A percentile compares a stretch with the other conserved stretches of the same genome.
phyloP scores from a whole-genome alignment of 2,329 filamentous ascomycete genomes.

The Cladosporium sp. region DNA sequence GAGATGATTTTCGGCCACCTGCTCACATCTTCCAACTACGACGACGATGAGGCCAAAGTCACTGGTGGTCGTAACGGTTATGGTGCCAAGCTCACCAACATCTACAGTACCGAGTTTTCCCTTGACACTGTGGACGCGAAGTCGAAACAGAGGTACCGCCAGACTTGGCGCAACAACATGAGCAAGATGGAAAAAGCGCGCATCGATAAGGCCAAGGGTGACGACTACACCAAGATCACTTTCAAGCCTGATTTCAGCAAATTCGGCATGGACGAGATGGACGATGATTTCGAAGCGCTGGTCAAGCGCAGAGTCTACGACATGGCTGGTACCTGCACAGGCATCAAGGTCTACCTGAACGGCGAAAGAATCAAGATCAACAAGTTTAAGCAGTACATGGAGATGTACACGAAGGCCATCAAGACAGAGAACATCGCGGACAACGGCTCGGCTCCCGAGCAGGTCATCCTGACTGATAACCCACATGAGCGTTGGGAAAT shows the following conservation, averaged over 20 bases:
- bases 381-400: slow-evolving; percentile 91
- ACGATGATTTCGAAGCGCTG: slow-evolving; percentile 88
- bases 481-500: slow-evolving; percentile 83
- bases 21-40: slow-evolving; percentile 93
- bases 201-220: slow-evolving; percentile 71
- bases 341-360: slow-evolving; percentile 84
- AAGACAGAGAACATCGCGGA: slow-evolving; percentile 71
- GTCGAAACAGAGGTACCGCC: slow-evolving; percentile 87
- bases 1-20: slow-evolving; percentile 97
- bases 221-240: slow-evolving; percentile 87
- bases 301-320: slow-evolving; percentile 92
- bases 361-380: slow-evolving; percentile 74
- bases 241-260: slow-evolving; percentile 87
- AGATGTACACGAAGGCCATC: slow-evolving; percentile 96
- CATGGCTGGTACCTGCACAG: slow-evolving; percentile 81
- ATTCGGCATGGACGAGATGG: slow-evolving; percentile 84
- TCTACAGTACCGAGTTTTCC: slow-evolving; percentile 90
- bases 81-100: slow-evolving; percentile 96
- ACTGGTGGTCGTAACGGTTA: slow-evolving; percentile 98
- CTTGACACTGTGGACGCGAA: slow-evolving; percentile 85
- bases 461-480: slow-evolving; percentile 81
- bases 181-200: slow-evolving; percentile 84
- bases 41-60: slow-evolving; percentile 89
- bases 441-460: slow-evolving; percentile 56
- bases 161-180: slow-evolving; percentile 97